Conservation (phyloP, 768 basidiomycete genomes). For the Mycena galericulata region DNA sequence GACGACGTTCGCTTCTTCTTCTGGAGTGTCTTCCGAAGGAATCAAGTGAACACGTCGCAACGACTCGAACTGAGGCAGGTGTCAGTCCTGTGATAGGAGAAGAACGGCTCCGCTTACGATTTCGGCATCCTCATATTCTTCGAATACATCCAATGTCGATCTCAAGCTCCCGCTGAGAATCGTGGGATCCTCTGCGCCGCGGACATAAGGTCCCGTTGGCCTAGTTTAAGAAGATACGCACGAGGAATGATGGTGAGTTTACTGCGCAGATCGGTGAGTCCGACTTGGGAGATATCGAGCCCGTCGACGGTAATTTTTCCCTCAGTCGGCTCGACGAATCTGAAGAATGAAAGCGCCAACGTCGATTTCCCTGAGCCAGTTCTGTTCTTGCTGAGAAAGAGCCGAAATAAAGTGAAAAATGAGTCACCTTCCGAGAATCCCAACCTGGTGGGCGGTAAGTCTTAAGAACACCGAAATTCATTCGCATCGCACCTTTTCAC, state of each 20-base stretch:
- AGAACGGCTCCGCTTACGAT: constrained; percentile 64
- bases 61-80: constrained; percentile 68
- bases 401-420: background rate
- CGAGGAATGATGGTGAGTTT: constrained; percentile 81
- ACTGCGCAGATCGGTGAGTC: constrained; percentile 76
- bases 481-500: constrained; percentile 72
- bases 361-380: constrained; percentile 87
- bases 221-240: constrained; percentile 45
- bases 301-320: constrained; percentile 74
- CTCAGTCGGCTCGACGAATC: constrained; percentile 79
- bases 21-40: constrained; percentile 63
- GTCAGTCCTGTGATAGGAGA: background rate
- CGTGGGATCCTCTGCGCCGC: constrained; percentile 81
- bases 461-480: background rate
- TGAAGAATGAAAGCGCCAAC: constrained; percentile 87
- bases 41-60: constrained; percentile 88
- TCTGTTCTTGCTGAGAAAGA: constrained; percentile 37
- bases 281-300: constrained; percentile 73
- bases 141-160: constrained; percentile 86
- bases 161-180: constrained; percentile 87
- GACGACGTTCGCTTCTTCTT: constrained; percentile 59
- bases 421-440: constrained; percentile 69
- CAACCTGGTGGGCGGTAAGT: constrained; percentile 56
- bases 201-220: background rate
- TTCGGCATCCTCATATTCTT: constrained; percentile 86